A percentile compares a stretch with the other conserved stretches of the same genome.
Conservation (phyloP, 1,139 yeast genomes). For the Hyphopichia wangnamkhiaoensis region DNA sequence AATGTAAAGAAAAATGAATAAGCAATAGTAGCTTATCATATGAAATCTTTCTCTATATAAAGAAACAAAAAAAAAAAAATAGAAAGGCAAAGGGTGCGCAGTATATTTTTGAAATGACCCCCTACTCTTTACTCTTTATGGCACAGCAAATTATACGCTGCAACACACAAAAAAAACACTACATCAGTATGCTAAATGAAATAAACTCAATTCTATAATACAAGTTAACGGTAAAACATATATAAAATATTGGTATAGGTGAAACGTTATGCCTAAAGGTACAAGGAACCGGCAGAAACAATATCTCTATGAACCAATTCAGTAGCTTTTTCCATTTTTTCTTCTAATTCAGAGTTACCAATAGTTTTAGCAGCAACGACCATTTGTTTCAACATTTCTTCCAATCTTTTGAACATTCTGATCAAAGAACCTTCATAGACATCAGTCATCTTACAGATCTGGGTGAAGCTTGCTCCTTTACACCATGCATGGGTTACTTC, state of each 20-base stretch:
- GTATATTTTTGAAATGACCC: neutral
- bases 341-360: constrained; percentile 82
- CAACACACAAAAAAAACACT: no score
- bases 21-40: neutral
- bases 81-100: neutral
- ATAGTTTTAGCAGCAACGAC: constrained; percentile 88
- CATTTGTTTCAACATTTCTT: constrained; percentile 89
- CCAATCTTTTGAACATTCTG: constrained; percentile 89
- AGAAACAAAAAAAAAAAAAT: neutral
- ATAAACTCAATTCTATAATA: no score
- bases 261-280: constrained; percentile 40
- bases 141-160: no score
- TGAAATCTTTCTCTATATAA: neutral
- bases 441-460: constrained; percentile 97
- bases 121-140: neutral
- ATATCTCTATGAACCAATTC: constrained; percentile 92
- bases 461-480: constrained; percentile 92
- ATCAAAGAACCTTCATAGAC: constrained; percentile 96
- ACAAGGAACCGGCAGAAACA: constrained; percentile 93
- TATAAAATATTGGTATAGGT: neutral
- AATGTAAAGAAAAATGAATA: no score
- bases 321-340: constrained; percentile 84
- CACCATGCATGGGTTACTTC: constrained; percentile 98
- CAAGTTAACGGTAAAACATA: neutral
- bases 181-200: no score